Evolutionary conservation across 371 early-diverging fungal genomes (phyloP), one percentile per base, ranked within the genome.

Genomic region (Rhizoclosmatium hyalinum): DNA sequence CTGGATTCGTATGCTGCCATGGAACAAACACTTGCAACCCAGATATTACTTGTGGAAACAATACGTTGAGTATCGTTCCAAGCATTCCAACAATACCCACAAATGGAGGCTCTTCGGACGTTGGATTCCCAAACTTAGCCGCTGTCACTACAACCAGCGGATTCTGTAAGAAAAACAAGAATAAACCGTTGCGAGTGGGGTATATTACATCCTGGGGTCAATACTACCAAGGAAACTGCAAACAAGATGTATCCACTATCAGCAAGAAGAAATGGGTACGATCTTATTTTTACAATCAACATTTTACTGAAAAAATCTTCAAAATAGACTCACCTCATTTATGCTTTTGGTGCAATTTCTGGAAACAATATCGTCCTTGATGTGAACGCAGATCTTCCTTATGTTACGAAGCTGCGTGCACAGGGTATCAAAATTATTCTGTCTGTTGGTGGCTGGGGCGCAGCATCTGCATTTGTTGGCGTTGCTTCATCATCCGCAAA

Each of bases 361-460:
- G 56, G 55, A 6, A 3, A 41, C n/a, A 44, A 42, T 3, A 32
- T 71, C 17, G 17, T 60, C 62, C 43, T 71, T 21, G 43, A 56
- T 24, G 14, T 46, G 44, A 61, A 2, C 21, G 58, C 21, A 6
- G 58, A 58, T 19, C 21, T 58, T 10, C 58, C 58, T 8, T 71
- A 71, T 4, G 45, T 71, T 8, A 71, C 32, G 43, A 2, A 47
- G 8, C 10, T 71, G 12, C 21, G 39, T 3, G 19, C 19, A 6
- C n/a, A 4, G 5, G 72, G 72, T 44, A 45, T 71, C 72, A 63
- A 64, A 32, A 6, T 73, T 1, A 47, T 73, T 4, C 21, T 73
- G 32, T 73, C 73, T 5, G 57, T 73, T 42, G 73, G 73, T 3
- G 73, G 73, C 3, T 73, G 73, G 73, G 73, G 73, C 14, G 44